Evolutionary conservation across 2,329 filamentous ascomycete genomes (phyloP), one percentile per base, ranked within the genome.

Genomic region (Colletotrichum musicola): DNA sequence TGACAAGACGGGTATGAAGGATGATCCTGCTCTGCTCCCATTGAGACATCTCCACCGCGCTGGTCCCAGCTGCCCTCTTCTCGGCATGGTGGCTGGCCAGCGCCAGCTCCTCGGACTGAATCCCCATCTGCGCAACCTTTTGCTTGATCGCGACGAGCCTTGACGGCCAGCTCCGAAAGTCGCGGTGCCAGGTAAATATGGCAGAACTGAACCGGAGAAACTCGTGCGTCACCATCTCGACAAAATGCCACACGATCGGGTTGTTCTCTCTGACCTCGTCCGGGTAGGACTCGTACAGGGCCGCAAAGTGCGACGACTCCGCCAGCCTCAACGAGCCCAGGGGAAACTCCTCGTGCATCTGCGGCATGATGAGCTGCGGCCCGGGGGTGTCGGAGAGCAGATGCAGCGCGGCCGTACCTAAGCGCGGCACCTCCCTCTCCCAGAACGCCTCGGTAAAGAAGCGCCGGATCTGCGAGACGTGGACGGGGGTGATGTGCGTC

Each of bases 401-500:
- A 1, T 35, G 38, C 53, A 76, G 38, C 4, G 75, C 73, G 2
- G 72, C 64, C 18, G 69, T 59, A 10, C 77, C 76, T 35, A 73
- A 77, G 22, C 71, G 75, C 2, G 22, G 25, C 1, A 78, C 63
- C 7, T 72, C 62, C 12, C 60, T 68, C 16, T 71, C 50, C 77
- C 77, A 78, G 64, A 76, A 78, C 7, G 65, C 68, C 10, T 73
- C 60, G 0, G 55, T 70, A 56, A 77, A 78, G 42, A 72, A 63
- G 10, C 70, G 71, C 1, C 56, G 46, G 2, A 65, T 47, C 14
- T 57, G 55, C 13, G 50, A 9, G 1, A 59, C 38, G 4, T 51
- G 22, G 27, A 55, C 51, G 18, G 14, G 46, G 3, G 42, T 27
- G 12, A 14, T 5, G 53, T 62, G 62, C 3, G 38, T 50, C 27